Evolutionary conservation across 352 stramenopile species (phyloP), one percentile per base, ranked within the genome.

Genomic region (Globisporangium middletonii): DNA sequence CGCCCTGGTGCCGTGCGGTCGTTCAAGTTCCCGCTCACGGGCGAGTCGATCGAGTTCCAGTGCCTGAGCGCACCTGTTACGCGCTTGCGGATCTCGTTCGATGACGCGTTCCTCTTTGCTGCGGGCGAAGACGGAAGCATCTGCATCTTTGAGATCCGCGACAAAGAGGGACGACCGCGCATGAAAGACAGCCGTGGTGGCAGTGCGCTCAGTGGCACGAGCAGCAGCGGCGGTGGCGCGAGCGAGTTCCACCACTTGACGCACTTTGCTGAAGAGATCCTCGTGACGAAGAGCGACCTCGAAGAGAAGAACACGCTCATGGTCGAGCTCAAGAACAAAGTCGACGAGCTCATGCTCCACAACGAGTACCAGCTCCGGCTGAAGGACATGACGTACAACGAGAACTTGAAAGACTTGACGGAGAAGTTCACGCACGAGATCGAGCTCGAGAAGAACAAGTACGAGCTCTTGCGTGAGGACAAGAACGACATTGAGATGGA

Each of bases 351-450:
- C 12, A 94, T 87, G 66, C 75, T 97, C 16, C 87, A 98, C 61
- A 98, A 98, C 63, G 94, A 98, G 54, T 98, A 98, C 66, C 89
- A 98, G 57, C 65, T 98, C 26, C 80, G 93, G 12, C 72, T 98
- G 16, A 97, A 97, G 57, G 92, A 98, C 61, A 97, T 98, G 90
- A 97, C 92, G 55, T 97, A 97, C 72, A 89, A 86, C 51, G 93
- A 98, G 59, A 95, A 97, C 53, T 76, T 98, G 30, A 97, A 98
- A 64, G 94, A 98, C 58, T 64, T 96, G 41, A 96, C 81, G 4
- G 89, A 97, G 52, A 94, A 96, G 63, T 98, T 96, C 63, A 94
- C 83, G 3, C 88, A 97, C 61, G 88, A 98, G 70, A 87, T 98
- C 42, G 91, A 97, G 58, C 71, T 92, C 47, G 89, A 97, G 64